These are phyloP conservation scores for Lachnellula subtilissima DNA, from an alignment of 2,329 filamentous ascomycete genomes.

Conservation along the genomic window DNA sequence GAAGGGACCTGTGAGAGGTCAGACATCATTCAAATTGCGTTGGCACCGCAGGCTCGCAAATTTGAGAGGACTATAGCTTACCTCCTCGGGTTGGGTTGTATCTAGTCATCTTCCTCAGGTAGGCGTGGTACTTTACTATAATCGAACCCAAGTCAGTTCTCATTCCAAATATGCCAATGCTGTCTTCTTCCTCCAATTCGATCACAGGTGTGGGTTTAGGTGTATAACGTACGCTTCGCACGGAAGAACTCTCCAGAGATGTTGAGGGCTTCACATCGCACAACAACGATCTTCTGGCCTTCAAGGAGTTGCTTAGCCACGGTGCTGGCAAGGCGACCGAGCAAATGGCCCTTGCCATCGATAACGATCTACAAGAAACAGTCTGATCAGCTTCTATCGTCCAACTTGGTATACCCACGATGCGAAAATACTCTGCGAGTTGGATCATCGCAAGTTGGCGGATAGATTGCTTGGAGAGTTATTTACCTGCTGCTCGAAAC, in stretches of 20 bases:
- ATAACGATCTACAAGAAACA: slow-evolving; percentile 73
- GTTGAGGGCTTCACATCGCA: slow-evolving; percentile 98
- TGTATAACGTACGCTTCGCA: slow-evolving; percentile 85
- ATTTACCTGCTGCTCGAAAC: slow-evolving; percentile 69
- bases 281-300: slow-evolving; percentile 98
- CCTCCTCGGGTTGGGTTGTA: slow-evolving; percentile 99
- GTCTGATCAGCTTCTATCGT: slow-evolving; percentile 31
- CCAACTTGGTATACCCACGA: slow-evolving; percentile 6
- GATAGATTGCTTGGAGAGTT: slow-evolving; percentile 13
- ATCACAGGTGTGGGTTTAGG: slow-evolving; percentile 3
- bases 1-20: slow-evolving; percentile 73
- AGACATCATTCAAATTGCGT: slow-evolving; percentile 22
- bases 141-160: slow-evolving; percentile 43
- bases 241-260: slow-evolving; percentile 99
- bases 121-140: slow-evolving; percentile 99
- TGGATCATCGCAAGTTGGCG: neutral
- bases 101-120: slow-evolving; percentile 99
- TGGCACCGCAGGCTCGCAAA: slow-evolving; percentile 1
- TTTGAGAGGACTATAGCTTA: slow-evolving; percentile 42
- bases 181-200: slow-evolving; percentile 11
- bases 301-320: slow-evolving; percentile 98
- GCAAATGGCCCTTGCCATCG: slow-evolving; percentile 99
- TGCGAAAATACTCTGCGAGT: neutral
- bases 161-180: slow-evolving; percentile 9
- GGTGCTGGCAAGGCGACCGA: slow-evolving; percentile 96